Base-by-base conservation (phyloP, 148 eudicot genomes). In the Oxyria digyna region DNA sequence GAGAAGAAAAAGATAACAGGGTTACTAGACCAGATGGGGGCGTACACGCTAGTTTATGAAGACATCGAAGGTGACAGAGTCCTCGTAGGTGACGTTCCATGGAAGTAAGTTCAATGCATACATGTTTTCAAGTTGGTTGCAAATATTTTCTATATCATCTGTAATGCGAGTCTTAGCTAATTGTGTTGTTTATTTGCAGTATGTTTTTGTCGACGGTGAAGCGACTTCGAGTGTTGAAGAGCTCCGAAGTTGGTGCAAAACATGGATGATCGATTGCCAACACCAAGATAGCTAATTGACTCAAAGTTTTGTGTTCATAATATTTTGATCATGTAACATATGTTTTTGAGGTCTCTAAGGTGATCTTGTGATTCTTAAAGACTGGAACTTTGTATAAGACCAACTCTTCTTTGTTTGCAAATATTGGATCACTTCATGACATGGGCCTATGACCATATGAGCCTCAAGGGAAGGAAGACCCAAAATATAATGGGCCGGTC, bases 31-130 rank as follows among this genome's bases (percentile, higher is more conserved):
- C 91, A 91, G 48, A 85, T 78, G 40, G 93, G 91, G 50, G 97
- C 91, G 85, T 94, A 94, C 82, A 91, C 99, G 67, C 81, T 94
- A 38, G 97, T 91, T 23, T 94, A 94, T 74, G 99, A 94, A 76
- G 99, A 91, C 62, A 85, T 85, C 73, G 99, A 94, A 83, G 99
- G 97, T 49, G 99, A 94, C 85, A 84, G 93, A 82, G 84, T 94
- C 87, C 97, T 94, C 57, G 93, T 88, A 80, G 99, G 99, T 41
- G 99, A 94, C 88, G 97, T 94, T 75, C 97, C 99, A 55, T 94
- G 99, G 99, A 84, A 81, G 99, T 94, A 87, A 94, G 96, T 84
- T 80, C 75, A 43, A 38, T 38, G 0, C 8, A 38, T 0, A 38
- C 9, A 7, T 38, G 41, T 38, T 33, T 33, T 2, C 3, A 33